Base-by-base conservation (phyloP, 75 land plant species). In the Sequoiadendron giganteum region DNA sequence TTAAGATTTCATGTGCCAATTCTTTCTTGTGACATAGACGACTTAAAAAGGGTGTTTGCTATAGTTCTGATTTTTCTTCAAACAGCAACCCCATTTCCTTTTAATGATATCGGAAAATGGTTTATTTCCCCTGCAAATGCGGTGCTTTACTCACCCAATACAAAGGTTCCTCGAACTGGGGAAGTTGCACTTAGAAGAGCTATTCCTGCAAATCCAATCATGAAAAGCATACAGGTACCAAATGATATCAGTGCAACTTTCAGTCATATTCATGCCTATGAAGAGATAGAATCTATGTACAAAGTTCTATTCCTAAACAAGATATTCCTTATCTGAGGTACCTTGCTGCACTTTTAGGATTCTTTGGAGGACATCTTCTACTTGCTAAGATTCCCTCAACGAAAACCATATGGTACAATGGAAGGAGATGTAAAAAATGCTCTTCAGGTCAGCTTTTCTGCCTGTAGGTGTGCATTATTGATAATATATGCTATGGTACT, bases 391-490 rank as follows among this genome's bases (percentile, higher is more conserved):
- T 97, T 98, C 55, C 99, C 99, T 25, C 99, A 98, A 85, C 90
- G 99, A 87, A 98, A 98, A 83, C 99, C 99, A 70, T 98, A 93
- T 92, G 99, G 99, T 87, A 93, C 98, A 52, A 98, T 98, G 99
- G 99, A 98, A 87, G 88, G 93, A 21, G 95, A 98, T 92, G 99
- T 95, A 52, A 95, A 95, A 94, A 98, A 97, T 89, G 99, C 99
- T 65, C 34, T 98, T 1, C 93, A 98, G 96, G 99, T 94, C 88
- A 45, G 9, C 16, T 58, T 54, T 16, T 9, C 10, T 65, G 30
- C 85, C 82, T 82, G 68, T 85, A 49, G 77, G 21, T 45, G 16
- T 81, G 8, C 21, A 42, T 34, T 55, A 72, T 65, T n/a, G 48
- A 32, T 30, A 65, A 19, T 8, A 11, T 28, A 34, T 52, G 15